Evolutionary conservation across 1,284 basidiomycete genomes (phyloP).

Genomic region (Earliella scabrosa): DNA sequence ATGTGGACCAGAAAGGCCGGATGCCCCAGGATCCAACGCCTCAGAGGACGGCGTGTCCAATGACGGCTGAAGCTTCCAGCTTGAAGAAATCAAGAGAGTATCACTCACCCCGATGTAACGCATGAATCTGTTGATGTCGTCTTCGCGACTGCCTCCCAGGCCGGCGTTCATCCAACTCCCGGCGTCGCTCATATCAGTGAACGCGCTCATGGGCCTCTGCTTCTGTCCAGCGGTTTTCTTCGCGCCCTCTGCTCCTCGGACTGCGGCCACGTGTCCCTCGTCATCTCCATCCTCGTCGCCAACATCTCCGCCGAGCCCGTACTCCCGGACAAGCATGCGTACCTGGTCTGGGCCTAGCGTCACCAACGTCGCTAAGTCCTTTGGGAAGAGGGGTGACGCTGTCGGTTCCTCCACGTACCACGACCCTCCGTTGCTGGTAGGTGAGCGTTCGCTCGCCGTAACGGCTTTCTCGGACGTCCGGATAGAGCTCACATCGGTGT

Average conservation of each 20-base stretch:
- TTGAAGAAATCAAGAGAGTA: neutral
- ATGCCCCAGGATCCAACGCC: too few species aligned
- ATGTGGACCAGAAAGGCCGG: too few species aligned
- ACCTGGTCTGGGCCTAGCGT: conserved; percentile 44
- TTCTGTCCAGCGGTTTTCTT: neutral
- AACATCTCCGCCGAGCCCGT: conserved; percentile 40
- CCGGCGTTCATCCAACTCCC: conserved; percentile 15
- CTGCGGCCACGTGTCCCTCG: neutral
- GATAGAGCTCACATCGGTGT: neutral
- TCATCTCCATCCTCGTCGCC: conserved; percentile 4
- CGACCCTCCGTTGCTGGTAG: neutral
- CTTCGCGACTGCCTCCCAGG: conserved; percentile 2
- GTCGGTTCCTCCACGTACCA: conserved; percentile 20
- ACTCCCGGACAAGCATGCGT: conserved; percentile 44
- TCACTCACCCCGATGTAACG: conserved; percentile 49
- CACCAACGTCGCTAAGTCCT: conserved; percentile 44
- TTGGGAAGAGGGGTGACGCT: conserved; percentile 34
- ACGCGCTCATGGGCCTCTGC: neutral
- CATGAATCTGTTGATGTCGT: conserved; percentile 46
- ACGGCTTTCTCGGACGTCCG: too few species aligned
- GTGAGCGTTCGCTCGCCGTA: neutral
- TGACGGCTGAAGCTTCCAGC: too few species aligned
- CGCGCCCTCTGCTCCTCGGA: neutral
- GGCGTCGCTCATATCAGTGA: neutral
- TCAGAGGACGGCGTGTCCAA: too few species aligned